Evolutionary conservation across 495 filamentous ascomycete species (phyloP).

Genomic region (Penicillium goetzii): DNA sequence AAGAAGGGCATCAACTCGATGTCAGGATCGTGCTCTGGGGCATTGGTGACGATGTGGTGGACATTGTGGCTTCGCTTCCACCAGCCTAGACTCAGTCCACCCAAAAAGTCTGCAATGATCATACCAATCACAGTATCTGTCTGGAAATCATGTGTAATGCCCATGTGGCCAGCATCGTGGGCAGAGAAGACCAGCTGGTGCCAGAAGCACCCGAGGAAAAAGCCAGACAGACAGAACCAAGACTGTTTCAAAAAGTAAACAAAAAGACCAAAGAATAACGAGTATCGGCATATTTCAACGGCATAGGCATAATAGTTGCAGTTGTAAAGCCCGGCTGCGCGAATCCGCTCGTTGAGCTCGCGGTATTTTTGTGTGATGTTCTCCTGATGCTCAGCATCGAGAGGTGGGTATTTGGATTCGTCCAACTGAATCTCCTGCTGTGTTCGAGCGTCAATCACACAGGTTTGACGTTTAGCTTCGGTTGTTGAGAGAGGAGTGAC

Average conservation of each 20-base stretch:
- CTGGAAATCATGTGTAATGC: slow-evolving; percentile 87
- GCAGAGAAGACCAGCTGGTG: slow-evolving; percentile 94
- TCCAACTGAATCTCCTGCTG: slow-evolving; percentile 76
- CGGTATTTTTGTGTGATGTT: slow-evolving; percentile 82
- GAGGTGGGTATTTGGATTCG: slow-evolving; percentile 75
- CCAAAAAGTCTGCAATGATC: slow-evolving; percentile 85
- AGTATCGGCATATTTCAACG: slow-evolving; percentile 74
- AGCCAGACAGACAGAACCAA: slow-evolving; percentile 75
- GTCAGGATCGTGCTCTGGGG: slow-evolving; percentile 95
- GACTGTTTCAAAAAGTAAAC: slow-evolving; percentile 65
- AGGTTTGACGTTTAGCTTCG: slow-evolving; percentile 19
- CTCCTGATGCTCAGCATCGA: slow-evolving; percentile 74
- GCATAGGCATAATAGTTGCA: slow-evolving; percentile 86
- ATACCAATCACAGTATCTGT: slow-evolving; percentile 85
- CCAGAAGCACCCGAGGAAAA: slow-evolving; percentile 86
- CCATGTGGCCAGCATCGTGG: slow-evolving; percentile 97
- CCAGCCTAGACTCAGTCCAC: slow-evolving; percentile 89
- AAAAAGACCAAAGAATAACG: slow-evolving; percentile 64
- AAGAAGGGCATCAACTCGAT: slow-evolving; percentile 97
- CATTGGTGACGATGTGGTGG: slow-evolving; percentile 96
- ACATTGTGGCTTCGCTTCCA: slow-evolving; percentile 99
- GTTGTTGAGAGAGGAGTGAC: slow-evolving; percentile 40
- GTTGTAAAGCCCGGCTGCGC: slow-evolving; percentile 74
- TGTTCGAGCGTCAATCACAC: slow-evolving; percentile 69
- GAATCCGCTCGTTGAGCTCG: slow-evolving; percentile 68